These are phyloP conservation scores for Alternaria brassicae DNA, from an alignment of 2,329 filamentous ascomycete species.

Conservation along the genomic window DNA sequence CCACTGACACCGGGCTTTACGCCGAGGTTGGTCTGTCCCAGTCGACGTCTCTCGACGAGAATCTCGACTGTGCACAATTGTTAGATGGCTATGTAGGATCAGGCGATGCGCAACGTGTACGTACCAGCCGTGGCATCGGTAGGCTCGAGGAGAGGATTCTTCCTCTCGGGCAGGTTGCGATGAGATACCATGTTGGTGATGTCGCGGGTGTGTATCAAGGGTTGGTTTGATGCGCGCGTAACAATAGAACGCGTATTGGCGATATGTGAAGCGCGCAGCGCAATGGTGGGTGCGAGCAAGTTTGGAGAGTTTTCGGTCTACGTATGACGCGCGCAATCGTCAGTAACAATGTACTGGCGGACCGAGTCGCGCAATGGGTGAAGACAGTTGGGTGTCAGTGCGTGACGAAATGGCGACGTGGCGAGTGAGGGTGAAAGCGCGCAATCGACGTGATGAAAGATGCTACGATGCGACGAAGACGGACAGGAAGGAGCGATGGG, in stretches of 20 bases:
- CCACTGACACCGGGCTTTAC: constrained; percentile 80
- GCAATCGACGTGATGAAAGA: constrained; percentile 28
- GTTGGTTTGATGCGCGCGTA: constrained; percentile 8
- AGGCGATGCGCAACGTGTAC: constrained; percentile 47
- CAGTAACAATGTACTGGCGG: constrained; percentile 14
- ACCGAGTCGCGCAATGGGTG: constrained; percentile 14
- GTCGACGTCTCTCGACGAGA: constrained; percentile 81
- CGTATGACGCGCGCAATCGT: constrained; percentile 27
- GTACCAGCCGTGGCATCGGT: constrained; percentile 70
- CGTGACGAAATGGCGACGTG: constrained; percentile 9
- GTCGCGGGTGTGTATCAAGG: constrained; percentile 4
- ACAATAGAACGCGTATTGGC: constrained; percentile 22
- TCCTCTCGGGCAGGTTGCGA: constrained; percentile 64
- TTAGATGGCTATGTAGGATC: constrained; percentile 33
- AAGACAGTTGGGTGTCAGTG: constrained; percentile 16
- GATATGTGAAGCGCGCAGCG: constrained; percentile 38
- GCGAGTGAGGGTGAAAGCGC: constrained; percentile 12
- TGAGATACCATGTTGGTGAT: constrained; percentile 41
- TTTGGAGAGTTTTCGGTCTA: constrained; percentile 14
- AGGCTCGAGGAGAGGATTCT: constrained; percentile 70
- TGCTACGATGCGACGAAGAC: constrained; percentile 17
- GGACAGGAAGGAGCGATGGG: constrained; percentile 19
- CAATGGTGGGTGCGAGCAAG: constrained; percentile 23
- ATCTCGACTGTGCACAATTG: constrained; percentile 51
- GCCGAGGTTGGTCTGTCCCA: constrained; percentile 90